Evolutionary conservation across 371 early-diverging fungal species (phyloP).

Genomic region (Mucor sp.): DNA sequence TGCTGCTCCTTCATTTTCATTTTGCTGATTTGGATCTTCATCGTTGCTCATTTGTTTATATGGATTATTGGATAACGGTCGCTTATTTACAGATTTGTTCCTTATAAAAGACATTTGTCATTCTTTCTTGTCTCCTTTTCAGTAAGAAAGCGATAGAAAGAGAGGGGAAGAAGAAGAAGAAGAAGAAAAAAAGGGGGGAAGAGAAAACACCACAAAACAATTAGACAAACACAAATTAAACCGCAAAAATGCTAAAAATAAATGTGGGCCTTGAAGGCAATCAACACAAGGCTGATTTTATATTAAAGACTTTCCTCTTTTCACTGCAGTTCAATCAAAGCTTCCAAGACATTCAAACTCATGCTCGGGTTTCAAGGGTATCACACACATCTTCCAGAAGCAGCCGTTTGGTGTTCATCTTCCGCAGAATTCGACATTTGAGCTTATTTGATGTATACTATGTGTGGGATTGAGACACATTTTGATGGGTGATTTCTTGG

Average conservation of each 20-base stretch:
- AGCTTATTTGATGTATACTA: too few relatives aligned
- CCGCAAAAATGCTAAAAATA: background rate
- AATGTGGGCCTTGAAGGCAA: background rate
- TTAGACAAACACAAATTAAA: background rate
- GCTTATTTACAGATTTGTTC: conserved; percentile 5
- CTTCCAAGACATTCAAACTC: background rate
- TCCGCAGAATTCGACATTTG: conserved; percentile 14
- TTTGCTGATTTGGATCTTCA: background rate
- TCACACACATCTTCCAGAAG: background rate
- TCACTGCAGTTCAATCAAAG: background rate
- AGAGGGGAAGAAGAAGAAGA: background rate
- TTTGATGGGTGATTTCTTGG: too few relatives aligned
- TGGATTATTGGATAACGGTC: background rate
- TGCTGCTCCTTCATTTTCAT: background rate
- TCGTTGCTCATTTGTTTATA: conserved; percentile 5
- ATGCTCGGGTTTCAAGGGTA: background rate
- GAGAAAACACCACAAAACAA: background rate
- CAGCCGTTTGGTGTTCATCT: background rate
- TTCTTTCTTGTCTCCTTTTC: background rate
- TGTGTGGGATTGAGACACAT: background rate
- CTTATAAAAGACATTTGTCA: conserved; percentile 19
- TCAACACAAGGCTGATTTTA: background rate
- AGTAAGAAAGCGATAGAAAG: background rate
- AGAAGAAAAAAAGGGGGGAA: background rate
- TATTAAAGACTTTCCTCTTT: background rate